phyloP scores from a whole-genome alignment of 164 flowering plant genomes.

The Cinnamomum chago region DNA sequence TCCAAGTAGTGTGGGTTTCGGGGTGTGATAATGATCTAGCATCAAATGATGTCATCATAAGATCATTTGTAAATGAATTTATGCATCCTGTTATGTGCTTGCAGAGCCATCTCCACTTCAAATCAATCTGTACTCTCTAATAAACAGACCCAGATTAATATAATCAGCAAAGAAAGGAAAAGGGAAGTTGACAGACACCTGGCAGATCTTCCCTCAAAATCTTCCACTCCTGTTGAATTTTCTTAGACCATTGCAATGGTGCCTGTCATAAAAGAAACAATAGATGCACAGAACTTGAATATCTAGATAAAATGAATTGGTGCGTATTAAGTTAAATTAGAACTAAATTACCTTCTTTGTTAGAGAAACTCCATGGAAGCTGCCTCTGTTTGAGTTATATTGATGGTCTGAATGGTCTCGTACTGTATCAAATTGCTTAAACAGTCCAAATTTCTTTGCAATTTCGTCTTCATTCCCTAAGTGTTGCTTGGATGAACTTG shows the following conservation, averaged over 20 bases:
- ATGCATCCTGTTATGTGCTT: too few species aligned
- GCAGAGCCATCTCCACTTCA: too few species aligned
- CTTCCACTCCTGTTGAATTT: constrained; percentile 75
- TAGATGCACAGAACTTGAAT: not conserved
- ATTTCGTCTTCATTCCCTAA: constrained; percentile 29
- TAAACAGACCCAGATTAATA: too few species aligned
- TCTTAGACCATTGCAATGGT: constrained; percentile 45
- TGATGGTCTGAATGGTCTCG: constrained; percentile 69
- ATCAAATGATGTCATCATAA: too few species aligned
- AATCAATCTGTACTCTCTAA: too few species aligned
- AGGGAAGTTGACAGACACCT: constrained; percentile 27
- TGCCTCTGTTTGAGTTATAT: constrained; percentile 13
- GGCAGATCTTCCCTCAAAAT: constrained; percentile 69
- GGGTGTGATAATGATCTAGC: too few species aligned
- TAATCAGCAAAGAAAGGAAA: too few species aligned
- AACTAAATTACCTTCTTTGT: constrained; percentile 33
- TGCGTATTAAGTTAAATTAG: not conserved
- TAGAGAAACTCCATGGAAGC: constrained; percentile 16
- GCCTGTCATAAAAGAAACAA: constrained; percentile 1
- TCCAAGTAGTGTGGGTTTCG: too few species aligned
- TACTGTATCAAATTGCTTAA: constrained; percentile 66
- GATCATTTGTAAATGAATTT: too few species aligned
- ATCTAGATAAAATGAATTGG: not conserved
- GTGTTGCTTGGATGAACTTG: constrained; percentile 12
- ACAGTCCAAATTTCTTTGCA: constrained; percentile 33